Base-by-base conservation (phyloP, 2,329 filamentous ascomycete genomes). In the Nigrospora osmanthi region DNA sequence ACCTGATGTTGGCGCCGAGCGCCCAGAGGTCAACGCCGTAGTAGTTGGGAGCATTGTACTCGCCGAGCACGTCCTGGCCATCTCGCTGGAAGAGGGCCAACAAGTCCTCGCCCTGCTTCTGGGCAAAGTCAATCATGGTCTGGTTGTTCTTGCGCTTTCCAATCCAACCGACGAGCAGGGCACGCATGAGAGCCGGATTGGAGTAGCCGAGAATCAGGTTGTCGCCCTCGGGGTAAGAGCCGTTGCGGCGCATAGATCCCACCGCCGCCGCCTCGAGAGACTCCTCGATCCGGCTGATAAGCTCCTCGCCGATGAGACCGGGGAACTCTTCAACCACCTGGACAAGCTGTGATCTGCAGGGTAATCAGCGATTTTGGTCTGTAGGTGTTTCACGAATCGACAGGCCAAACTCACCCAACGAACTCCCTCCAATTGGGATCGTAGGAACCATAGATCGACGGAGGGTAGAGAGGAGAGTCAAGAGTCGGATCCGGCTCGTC, bases 101-200 rank as follows among this genome's bases (percentile, higher is more conserved):
- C 0, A 58, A 52, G 12, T 56, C 51, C 0, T 57, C 42, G 2
- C 60, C 68, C 35, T 64, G 60, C 17, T 58, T 47, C 17, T 63
- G 54, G 38, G 67, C 66, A 46, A 66, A 70, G 43, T 62, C 48
- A 46, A 60, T 56, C 6, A 68, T 59, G 0, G 55, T 61, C 16
- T 61, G 46, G 49, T 70, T 70, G 16, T 60, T 52, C 15, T 60
- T 57, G 3, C 65, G 64, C 4, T 57, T 44, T 2, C 68, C 68
- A n/a, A 68, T 61, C 66, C 67, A 70, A 11, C 66, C 65, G 3
- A 66, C 61, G 3, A 58, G 58, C 37, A 65, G 58, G 3, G 61
- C 60, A 4, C 68, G 60, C 66, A 70, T 70, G 31, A 69, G 54
- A 1, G 37, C 54, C 1, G 69, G 69, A 49, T 72, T 73, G 0